phyloP scores from a whole-genome alignment of 2,329 filamentous ascomycete species.

The Dothideomycetidae sp. region DNA sequence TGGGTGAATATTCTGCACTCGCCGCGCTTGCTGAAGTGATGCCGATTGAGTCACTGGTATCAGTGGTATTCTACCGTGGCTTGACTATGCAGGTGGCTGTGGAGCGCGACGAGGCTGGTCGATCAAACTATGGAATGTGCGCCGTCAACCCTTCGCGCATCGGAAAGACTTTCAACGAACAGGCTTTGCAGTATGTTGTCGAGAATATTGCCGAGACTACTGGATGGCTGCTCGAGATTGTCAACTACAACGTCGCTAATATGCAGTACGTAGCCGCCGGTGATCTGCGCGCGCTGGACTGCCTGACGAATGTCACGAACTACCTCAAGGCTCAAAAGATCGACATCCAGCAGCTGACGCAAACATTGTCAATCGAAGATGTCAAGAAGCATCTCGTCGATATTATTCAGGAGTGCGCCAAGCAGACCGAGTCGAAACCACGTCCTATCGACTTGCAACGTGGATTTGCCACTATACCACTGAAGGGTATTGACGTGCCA shows the following conservation, averaged over 20 bases:
- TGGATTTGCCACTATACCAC: constrained; percentile 91
- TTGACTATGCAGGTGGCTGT: constrained; percentile 99
- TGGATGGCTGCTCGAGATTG: constrained; percentile 92
- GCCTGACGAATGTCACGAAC: constrained; percentile 69
- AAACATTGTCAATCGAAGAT: constrained; percentile 72
- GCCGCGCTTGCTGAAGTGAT: constrained; percentile 95
- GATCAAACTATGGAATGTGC: constrained; percentile 98
- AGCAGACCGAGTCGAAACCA: constrained; percentile 79
- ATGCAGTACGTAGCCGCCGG: constrained; percentile 56
- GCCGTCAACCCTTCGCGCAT: constrained; percentile 97
- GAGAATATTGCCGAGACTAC: constrained; percentile 90
- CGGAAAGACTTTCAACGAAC: constrained; percentile 97
- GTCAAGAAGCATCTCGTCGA: constrained; percentile 79
- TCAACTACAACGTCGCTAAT: constrained; percentile 76
- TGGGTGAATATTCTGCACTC: constrained; percentile 95
- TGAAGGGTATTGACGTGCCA: constrained; percentile 93
- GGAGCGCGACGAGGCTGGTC: constrained; percentile 80
- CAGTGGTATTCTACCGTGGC: constrained; percentile 97
- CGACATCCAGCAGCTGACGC: constrained; percentile 85
- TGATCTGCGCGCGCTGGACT: constrained; percentile 51
- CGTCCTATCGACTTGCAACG: constrained; percentile 79
- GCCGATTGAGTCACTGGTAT: constrained; percentile 98
- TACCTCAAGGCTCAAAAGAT: constrained; percentile 95
- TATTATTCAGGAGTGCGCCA: constrained; percentile 79
- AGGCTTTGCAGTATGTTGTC: constrained; percentile 90